Evolutionary conservation across 73 alveolate species (phyloP), one percentile per base, ranked within the genome.

Genomic region (Paramecium biaurelia): DNA sequence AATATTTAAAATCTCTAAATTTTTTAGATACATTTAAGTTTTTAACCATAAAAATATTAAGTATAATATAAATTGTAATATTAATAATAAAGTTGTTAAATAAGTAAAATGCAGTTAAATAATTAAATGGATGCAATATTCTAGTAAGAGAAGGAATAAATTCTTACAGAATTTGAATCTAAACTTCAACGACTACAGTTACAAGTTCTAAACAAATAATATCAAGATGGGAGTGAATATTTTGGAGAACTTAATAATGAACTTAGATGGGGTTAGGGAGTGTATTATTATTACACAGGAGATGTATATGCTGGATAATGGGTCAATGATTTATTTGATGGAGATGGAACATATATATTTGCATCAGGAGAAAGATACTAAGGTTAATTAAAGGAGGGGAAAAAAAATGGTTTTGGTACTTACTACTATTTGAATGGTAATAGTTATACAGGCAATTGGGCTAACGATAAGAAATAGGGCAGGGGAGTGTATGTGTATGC

Each of bases 301-400:
- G 90, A 82, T 49, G 86, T 93, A 18, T 93, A 70, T 70, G 94
- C 74, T n/a, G 96, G 96, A 1, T 63, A 93, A 23, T 87, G 94
- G 93, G 76, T 34, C 18, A 74, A 93, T 28, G 96, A 89, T 63
- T 67, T 82, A 72, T 68, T 92, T 59, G 89, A 68, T 37, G 96
- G 96, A 20, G 74, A 72, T 35, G 93, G 96, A 43, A 63, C 92
- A 20, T 89, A 89, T 47, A 68, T 89, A 57, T 89, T 89, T 70
- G 57, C 53, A 38, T 70, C 94, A 5, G 94, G 94, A 8, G 94
- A 89, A 89, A 53, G 94, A 89, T 89, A 70, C 57, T 24, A 89
- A 89, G 94, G 94, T 26, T 47, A 89, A 70, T 49, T 89, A 24
- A 43, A 42, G 30, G 94, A 89, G n/a, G 94, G 94, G 4, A 67